Percentiles rank a stretch among this genome's conserved stretches.
phyloP scores from a whole-genome alignment of 2,329 filamentous ascomycete species.

The Basipetospora chlamydospora region DNA sequence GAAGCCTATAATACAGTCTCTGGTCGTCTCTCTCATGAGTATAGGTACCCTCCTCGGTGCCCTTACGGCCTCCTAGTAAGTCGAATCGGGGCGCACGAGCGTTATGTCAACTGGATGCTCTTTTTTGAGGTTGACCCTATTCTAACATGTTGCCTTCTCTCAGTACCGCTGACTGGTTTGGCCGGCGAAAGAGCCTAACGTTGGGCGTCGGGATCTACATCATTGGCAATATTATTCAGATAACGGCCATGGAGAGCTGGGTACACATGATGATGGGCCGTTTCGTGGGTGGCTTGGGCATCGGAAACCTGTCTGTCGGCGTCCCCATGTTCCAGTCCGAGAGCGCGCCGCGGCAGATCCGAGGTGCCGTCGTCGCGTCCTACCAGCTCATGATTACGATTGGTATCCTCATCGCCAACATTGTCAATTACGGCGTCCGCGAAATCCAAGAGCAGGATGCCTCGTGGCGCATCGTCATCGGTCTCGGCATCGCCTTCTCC shows the following conservation, averaged over 20 bases:
- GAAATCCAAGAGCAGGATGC: constrained; percentile 23
- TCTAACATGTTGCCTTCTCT: background rate
- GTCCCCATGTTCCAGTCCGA: constrained; percentile 57
- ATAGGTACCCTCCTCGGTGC: constrained; percentile 41
- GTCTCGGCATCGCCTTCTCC: constrained; percentile 37
- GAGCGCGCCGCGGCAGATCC: constrained; percentile 45
- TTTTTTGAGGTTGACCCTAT: too few relatives aligned
- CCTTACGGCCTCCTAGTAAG: constrained; percentile 16
- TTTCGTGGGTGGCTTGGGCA: constrained; percentile 55
- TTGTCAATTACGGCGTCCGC: constrained; percentile 38
- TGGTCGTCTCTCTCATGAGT: constrained; percentile 41
- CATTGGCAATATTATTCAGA: constrained; percentile 51
- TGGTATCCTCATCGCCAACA: constrained; percentile 45
- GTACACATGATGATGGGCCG: constrained; percentile 59
- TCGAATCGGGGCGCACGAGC: background rate
- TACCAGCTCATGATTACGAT: constrained; percentile 64
- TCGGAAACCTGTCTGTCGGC: constrained; percentile 50
- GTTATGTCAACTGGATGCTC: too few relatives aligned
- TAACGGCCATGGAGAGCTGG: constrained; percentile 39
- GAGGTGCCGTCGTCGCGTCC: constrained; percentile 49
- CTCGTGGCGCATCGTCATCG: constrained; percentile 51
- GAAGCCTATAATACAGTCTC: constrained; percentile 28
- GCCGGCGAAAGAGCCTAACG: constrained; percentile 39
- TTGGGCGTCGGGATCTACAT: constrained; percentile 42
- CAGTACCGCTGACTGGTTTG: constrained; percentile 40